phyloP scores from a whole-genome alignment of 805 yeast species.

The Yarrowia osloensis region DNA sequence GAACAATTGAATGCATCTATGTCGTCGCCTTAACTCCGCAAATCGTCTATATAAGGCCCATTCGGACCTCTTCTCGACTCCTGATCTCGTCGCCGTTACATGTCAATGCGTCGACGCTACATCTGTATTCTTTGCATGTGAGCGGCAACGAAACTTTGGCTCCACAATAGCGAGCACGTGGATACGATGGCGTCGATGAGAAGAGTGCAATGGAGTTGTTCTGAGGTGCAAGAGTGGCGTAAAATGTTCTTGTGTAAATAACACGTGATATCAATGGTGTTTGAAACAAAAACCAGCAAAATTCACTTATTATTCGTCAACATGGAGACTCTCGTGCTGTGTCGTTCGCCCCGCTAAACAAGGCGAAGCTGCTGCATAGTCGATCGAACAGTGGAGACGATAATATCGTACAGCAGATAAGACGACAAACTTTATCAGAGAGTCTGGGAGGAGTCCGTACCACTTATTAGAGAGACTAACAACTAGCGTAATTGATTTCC shows the following conservation, averaged over 20 bases:
- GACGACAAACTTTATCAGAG: too few relatives aligned
- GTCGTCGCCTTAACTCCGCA: too few relatives aligned
- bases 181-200: background rate
- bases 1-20: too few relatives aligned
- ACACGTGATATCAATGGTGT: too few relatives aligned
- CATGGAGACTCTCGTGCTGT: background rate
- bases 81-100: too few relatives aligned
- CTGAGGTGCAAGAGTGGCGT: background rate
- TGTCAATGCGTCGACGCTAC: background rate
- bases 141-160: conserved; percentile 7
- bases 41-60: background rate
- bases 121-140: background rate
- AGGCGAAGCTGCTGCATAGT: background rate
- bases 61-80: too few relatives aligned
- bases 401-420: too few relatives aligned
- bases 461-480: too few relatives aligned
- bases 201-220: background rate
- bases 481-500: too few relatives aligned
- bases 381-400: background rate
- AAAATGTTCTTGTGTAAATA: too few relatives aligned
- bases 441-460: too few relatives aligned
- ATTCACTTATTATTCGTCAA: background rate
- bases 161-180: conserved; percentile 6
- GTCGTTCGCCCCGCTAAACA: background rate
- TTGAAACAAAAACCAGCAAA: too few relatives aligned